phyloP scores from a whole-genome alignment of 495 filamentous ascomycete genomes.

The Neohortaea acidophila region DNA sequence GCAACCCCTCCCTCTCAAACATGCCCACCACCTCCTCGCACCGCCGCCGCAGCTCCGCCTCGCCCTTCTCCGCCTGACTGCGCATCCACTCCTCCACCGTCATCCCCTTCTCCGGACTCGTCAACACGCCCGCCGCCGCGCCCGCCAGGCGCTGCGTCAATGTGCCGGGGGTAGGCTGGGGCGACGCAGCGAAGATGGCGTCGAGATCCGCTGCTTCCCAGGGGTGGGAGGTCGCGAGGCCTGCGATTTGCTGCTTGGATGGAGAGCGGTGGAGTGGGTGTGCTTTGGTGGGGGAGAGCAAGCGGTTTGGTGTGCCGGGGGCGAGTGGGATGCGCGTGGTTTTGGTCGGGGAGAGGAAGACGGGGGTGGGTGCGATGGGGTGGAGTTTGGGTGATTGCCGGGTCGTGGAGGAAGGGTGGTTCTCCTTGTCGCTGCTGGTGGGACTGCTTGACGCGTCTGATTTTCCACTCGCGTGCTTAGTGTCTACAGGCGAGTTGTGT shows the following conservation, averaged over 20 bases:
- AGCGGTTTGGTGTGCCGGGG: constrained; percentile 15
- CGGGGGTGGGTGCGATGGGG: not conserved
- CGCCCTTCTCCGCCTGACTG: constrained; percentile 61
- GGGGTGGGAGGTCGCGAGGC: constrained; percentile 31
- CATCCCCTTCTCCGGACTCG: constrained; percentile 70
- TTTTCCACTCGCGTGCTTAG: not conserved
- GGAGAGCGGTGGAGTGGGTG: constrained; percentile 27
- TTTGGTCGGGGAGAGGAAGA: constrained; percentile 9
- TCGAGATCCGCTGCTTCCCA: constrained; percentile 68
- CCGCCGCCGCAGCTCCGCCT: constrained; percentile 59
- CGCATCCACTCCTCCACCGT: constrained; percentile 85
- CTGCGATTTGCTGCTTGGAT: constrained; percentile 24
- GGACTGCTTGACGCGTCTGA: constrained; percentile 2
- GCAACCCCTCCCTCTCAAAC: constrained; percentile 69
- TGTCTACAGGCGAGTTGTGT: not conserved
- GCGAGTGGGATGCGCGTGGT: constrained; percentile 13
- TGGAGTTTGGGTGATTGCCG: not conserved
- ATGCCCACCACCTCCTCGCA: constrained; percentile 64
- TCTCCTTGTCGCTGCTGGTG: constrained; percentile 17
- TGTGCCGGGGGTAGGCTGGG: constrained; percentile 11
- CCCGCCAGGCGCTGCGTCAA: constrained; percentile 30
- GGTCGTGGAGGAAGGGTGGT: constrained; percentile 10
- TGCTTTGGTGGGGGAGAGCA: not conserved
- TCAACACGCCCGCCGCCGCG: constrained; percentile 35
- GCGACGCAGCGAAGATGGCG: constrained; percentile 34